Evolutionary conservation across 257 asterid species (phyloP).

Genomic region (Solanum microdontum): DNA sequence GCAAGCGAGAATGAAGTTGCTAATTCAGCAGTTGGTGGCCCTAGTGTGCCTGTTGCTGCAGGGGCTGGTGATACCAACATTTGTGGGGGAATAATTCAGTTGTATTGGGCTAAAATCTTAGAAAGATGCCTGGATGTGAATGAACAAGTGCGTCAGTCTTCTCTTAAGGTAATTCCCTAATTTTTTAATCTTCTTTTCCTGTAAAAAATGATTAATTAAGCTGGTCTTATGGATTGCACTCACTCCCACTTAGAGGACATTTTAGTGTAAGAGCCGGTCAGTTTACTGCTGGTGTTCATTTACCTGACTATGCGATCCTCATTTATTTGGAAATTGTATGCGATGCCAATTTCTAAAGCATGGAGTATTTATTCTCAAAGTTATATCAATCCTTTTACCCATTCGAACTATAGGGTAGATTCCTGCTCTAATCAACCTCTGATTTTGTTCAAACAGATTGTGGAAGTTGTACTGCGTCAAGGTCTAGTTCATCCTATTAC

Average conservation of each 20-base stretch:
- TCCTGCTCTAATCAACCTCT: background rate
- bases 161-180: conserved; percentile 55
- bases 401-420: background rate
- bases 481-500: conserved; percentile 99
- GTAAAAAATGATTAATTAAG: background rate
- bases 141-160: conserved; percentile 78
- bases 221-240: background rate
- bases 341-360: background rate
- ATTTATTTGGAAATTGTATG: background rate
- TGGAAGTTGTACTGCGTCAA: conserved; percentile 93
- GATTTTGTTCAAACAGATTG: conserved; percentile 34
- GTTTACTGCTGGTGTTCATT: background rate
- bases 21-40: conserved; percentile 34
- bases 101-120: conserved; percentile 72
- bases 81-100: conserved; percentile 90
- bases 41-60: conserved; percentile 90
- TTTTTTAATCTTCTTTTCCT: background rate
- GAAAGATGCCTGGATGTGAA: conserved; percentile 76
- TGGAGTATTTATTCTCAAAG: background rate
- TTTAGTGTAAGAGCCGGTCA: background rate
- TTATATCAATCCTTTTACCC: background rate
- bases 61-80: conserved; percentile 99
- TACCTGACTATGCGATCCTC: background rate
- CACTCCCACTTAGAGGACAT: background rate
- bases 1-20: conserved; percentile 31